phyloP scores from a whole-genome alignment of 1,284 basidiomycete genomes.

The Irpex lacteus region DNA sequence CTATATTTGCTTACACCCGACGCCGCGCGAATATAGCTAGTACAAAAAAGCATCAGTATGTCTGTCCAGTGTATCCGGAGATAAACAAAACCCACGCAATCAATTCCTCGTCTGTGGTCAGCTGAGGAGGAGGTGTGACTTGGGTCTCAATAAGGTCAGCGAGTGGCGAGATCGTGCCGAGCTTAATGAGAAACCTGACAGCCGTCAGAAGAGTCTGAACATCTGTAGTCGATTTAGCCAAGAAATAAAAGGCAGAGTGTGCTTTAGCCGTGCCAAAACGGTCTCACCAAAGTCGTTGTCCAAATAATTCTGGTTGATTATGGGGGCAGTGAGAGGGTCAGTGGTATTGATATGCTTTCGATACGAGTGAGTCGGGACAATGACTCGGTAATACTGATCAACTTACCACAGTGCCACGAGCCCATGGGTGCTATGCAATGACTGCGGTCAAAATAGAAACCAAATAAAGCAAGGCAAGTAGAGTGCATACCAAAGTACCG shows the following conservation, averaged over 20 bases:
- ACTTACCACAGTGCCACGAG: constrained; percentile 11
- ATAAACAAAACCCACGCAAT: neutral
- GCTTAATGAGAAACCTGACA: neutral
- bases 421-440: constrained; percentile 7
- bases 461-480: neutral
- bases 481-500: constrained; percentile 3
- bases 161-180: neutral
- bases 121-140: neutral
- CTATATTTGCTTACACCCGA: neutral
- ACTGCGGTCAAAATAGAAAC: neutral
- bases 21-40: neutral
- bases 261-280: neutral
- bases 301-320: constrained; percentile 5
- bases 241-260: neutral
- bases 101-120: constrained; percentile 3
- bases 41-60: neutral
- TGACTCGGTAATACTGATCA: neutral
- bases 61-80: neutral
- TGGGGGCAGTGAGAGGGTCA: constrained; percentile 4
- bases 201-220: neutral
- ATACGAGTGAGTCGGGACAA: neutral
- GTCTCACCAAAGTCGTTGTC: constrained; percentile 4
- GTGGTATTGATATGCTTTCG: constrained; percentile 9
- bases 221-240: neutral
- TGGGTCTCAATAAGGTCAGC: neutral